Evolutionary conservation across 768 basidiomycete genomes (phyloP).

Genomic region (Coprinopsis cinerea): DNA sequence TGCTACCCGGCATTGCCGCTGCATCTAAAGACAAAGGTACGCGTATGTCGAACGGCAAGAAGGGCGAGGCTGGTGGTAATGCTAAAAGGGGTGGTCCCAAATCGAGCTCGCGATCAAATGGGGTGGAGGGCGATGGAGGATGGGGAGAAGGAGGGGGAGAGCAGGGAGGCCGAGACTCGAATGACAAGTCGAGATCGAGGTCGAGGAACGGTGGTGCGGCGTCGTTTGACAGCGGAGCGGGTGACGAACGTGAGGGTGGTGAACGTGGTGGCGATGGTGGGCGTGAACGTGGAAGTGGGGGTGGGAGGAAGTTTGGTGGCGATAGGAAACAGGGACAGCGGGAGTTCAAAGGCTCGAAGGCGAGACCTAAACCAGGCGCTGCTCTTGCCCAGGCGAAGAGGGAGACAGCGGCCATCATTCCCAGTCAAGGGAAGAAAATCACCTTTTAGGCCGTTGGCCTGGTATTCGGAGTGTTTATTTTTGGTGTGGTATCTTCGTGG

Average conservation of each 20-base stretch:
- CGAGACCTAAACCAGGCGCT: conserved; percentile 68
- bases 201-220: neutral
- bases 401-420: conserved; percentile 68
- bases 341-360: conserved; percentile 22
- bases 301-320: neutral
- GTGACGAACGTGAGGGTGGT: neutral
- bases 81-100: neutral
- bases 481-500: neutral
- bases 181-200: neutral
- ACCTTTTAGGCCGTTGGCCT: conserved; percentile 41
- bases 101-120: neutral
- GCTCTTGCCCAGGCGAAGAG: conserved; percentile 73
- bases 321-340: neutral
- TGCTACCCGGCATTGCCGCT: neutral
- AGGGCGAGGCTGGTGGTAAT: too few species aligned
- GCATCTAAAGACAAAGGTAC: neutral
- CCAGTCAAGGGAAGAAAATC: conserved; percentile 65
- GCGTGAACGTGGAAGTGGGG: neutral
- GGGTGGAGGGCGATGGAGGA: neutral
- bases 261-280: neutral
- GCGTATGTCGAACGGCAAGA: too few species aligned
- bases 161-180: neutral
- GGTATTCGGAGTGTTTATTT: neutral
- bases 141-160: neutral
- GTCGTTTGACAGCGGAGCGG: neutral